Evolutionary conservation across 2,329 filamentous ascomycete species (phyloP), one percentile per base, ranked within the genome.

Genomic region (Fusarium proliferatum): DNA sequence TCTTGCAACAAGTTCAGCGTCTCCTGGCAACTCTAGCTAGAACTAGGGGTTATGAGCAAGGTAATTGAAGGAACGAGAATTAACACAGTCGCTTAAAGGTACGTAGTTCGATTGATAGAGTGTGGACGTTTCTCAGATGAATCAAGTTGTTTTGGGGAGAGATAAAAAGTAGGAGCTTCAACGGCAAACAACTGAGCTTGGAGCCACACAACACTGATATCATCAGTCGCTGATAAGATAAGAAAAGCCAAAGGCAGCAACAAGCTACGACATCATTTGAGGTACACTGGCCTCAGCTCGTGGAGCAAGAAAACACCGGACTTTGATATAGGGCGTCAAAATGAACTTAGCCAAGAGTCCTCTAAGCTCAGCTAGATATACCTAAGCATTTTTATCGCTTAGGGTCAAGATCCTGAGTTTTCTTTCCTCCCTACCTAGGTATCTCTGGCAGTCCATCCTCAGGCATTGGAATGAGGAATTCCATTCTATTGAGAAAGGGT

Each of bases 171-270:
- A 61, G 45, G 62, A 73, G 67, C 61, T 71, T 68, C 57, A 57
- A 64, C 19, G 46, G 34, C 53, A 70, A 61, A 51, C 41, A 45
- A 69, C 41, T 26, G 65, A 69, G 63, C 71, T 69, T 61, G 26
- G 38, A 65, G 60, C 71, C 69, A 73, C 41, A 64, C 57, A 46
- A 65, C 46, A 62, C 76, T 77, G 72, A 78, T 78, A 77, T 77
- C 74, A 78, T 77, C 60, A 62, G 62, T 62, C 26, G 30, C 75
- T 67, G 75, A 77, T 77, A 77, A 77, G 75, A 77, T 77, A 77
- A 77, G 71, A 19, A 56, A 33, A 26, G 39, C 28, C 34, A 56
- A 71, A 77, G 75, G 75, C 75, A 77, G 60, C 75, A 71, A 62
- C 58, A 56, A 63, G 36, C 61, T 71, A 75, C 72, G 72, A 75